Evolutionary conservation across 495 filamentous ascomycete species (phyloP).

Genomic region (Letharia columbiana): DNA sequence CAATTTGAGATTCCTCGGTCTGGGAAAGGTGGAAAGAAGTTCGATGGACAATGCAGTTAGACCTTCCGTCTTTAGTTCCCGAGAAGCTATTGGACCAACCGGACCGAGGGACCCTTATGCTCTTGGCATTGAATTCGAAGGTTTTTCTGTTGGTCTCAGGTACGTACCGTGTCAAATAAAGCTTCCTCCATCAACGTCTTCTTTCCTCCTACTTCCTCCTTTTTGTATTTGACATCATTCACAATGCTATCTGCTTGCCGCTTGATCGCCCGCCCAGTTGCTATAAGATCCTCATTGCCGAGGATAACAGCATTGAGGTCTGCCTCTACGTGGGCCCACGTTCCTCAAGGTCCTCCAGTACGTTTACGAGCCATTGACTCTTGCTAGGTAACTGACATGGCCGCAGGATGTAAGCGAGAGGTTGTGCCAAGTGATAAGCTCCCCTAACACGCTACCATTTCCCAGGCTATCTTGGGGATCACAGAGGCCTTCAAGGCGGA

Average conservation of each 20-base stretch:
- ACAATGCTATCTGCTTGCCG: slow-evolving; percentile 19
- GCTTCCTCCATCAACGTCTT: neutral
- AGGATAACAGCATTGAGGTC: slow-evolving; percentile 45
- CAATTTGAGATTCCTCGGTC: neutral
- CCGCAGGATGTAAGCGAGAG: slow-evolving; percentile 29
- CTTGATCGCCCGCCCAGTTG: slow-evolving; percentile 5
- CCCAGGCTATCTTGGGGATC: slow-evolving; percentile 45
- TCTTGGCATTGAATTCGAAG: neutral
- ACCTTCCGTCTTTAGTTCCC: slow-evolving; percentile 11
- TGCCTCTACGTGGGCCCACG: slow-evolving; percentile 78
- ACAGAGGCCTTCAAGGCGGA: slow-evolving; percentile 99
- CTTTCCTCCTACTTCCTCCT: neutral
- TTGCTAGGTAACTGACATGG: slow-evolving; percentile 19
- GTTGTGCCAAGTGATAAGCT: neutral
- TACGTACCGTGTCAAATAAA: neutral
- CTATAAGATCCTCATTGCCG: neutral
- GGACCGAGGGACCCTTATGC: neutral
- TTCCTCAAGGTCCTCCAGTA: slow-evolving; percentile 90
- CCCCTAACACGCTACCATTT: neutral
- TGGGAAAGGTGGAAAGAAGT: neutral
- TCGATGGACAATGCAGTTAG: slow-evolving; percentile 6
- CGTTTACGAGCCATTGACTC: slow-evolving; percentile 29
- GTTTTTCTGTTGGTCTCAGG: neutral
- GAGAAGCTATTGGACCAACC: neutral
- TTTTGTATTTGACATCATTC: neutral